Conservation (phyloP, 2,329 filamentous ascomycete genomes). For the Coniosporium tulheliwenetii region DNA sequence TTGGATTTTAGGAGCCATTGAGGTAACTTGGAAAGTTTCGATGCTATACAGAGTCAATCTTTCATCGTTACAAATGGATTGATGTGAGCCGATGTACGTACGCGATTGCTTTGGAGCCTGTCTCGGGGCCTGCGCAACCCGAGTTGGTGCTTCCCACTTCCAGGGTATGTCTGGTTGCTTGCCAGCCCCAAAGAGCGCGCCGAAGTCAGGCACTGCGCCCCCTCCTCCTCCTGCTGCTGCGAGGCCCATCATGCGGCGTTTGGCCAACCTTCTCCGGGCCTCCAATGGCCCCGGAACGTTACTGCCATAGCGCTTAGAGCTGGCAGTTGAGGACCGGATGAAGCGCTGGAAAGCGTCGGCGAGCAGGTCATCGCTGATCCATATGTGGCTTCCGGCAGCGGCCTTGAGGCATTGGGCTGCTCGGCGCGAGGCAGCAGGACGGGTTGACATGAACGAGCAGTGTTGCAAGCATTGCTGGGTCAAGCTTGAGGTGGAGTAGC, state of each 20-base stretch:
- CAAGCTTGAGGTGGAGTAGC: too few relatives aligned
- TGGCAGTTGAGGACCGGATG: conserved; percentile 26
- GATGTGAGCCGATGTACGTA: too few relatives aligned
- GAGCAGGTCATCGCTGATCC: conserved; percentile 44
- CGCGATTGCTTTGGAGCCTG: neutral
- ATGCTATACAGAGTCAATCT: too few relatives aligned
- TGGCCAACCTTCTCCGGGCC: conserved; percentile 38
- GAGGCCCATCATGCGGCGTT: conserved; percentile 37
- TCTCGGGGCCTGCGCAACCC: too few relatives aligned
- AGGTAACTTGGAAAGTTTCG: too few relatives aligned
- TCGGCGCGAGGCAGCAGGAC: conserved; percentile 33
- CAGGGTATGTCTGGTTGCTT: neutral
- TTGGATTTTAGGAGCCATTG: too few relatives aligned
- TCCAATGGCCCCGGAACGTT: conserved; percentile 47
- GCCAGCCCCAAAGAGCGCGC: conserved; percentile 20
- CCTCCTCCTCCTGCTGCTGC: conserved; percentile 18
- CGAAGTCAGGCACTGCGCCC: conserved; percentile 18
- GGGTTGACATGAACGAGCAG: conserved; percentile 28
- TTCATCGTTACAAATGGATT: too few relatives aligned
- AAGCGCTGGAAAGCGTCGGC: conserved; percentile 35
- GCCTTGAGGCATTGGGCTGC: conserved; percentile 28
- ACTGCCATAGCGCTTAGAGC: conserved; percentile 40
- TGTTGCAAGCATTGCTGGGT: neutral
- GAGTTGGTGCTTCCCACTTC: neutral
- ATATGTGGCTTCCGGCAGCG: conserved; percentile 30